These are phyloP conservation scores for Eustoma russellianum DNA, from an alignment of 257 asterid species.

Conservation along the genomic window DNA sequence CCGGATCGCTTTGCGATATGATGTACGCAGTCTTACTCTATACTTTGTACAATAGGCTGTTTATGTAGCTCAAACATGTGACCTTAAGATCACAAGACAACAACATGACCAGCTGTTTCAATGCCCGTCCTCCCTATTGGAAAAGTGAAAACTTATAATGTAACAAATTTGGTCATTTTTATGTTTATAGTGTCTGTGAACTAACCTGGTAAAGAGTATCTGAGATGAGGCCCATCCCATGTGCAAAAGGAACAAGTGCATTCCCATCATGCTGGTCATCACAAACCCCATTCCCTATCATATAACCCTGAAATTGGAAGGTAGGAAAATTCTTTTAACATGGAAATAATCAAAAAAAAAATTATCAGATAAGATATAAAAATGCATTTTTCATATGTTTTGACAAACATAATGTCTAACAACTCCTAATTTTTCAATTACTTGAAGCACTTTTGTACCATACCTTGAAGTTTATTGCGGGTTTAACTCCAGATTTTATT, in stretches of 20 bases:
- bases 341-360: too few species aligned
- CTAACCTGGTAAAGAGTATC: conserved; percentile 28
- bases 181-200: not conserved
- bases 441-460: too few species aligned
- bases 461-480: conserved; percentile 46
- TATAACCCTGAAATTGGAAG: conserved; percentile 36
- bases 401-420: not conserved
- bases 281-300: conserved; percentile 53
- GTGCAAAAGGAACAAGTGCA: conserved; percentile 37
- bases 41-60: too few species aligned
- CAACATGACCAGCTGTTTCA: too few species aligned
- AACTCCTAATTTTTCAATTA: not conserved
- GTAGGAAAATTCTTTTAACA: too few species aligned
- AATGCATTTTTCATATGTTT: not conserved
- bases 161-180: not conserved
- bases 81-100: too few species aligned
- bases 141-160: too few species aligned
- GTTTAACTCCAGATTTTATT: conserved; percentile 25
- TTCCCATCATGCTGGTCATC: conserved; percentile 40
- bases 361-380: too few species aligned
- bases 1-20: too few species aligned
- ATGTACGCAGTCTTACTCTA: too few species aligned
- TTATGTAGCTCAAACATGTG: too few species aligned
- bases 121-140: too few species aligned
- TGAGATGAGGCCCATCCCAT: conserved; percentile 49